Evolutionary conservation across 306 rosid species (phyloP).

Genomic region (Trifolium subterraneum): DNA sequence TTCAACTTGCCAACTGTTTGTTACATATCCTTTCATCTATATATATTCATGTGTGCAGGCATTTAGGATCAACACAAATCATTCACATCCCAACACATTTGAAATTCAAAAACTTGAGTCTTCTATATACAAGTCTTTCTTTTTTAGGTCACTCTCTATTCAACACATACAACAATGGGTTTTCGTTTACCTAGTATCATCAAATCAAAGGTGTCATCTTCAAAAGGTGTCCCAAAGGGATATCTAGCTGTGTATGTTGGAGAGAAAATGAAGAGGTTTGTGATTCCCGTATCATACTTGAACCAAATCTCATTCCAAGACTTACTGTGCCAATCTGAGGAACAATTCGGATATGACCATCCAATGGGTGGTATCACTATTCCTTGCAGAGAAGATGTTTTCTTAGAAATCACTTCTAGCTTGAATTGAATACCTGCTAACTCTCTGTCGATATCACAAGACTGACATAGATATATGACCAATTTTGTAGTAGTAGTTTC

Average conservation of each 20-base stretch:
- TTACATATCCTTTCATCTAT: too few species aligned
- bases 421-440: not conserved
- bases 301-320: constrained; percentile 52
- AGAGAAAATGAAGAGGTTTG: constrained; percentile 52
- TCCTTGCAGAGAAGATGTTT: constrained; percentile 49
- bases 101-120: too few species aligned
- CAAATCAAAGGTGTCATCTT: constrained; percentile 29
- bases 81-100: not conserved
- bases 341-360: constrained; percentile 57
- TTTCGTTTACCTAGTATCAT: constrained; percentile 44
- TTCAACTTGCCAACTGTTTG: too few species aligned
- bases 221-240: constrained; percentile 54
- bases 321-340: constrained; percentile 39
- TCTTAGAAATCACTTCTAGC: constrained; percentile 40
- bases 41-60: constrained; percentile 18
- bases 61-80: constrained; percentile 27
- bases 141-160: not conserved
- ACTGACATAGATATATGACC: not conserved
- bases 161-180: constrained; percentile 35
- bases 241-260: constrained; percentile 56
- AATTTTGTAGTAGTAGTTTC: too few species aligned
- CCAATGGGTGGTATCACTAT: constrained; percentile 60
- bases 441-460: not conserved
- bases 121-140: not conserved
- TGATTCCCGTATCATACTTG: constrained; percentile 54